Evolutionary conservation across 192 early-diverging fungal genomes (phyloP), one percentile per base, ranked within the genome.

Genomic region (Irineochytrium annulatum): DNA sequence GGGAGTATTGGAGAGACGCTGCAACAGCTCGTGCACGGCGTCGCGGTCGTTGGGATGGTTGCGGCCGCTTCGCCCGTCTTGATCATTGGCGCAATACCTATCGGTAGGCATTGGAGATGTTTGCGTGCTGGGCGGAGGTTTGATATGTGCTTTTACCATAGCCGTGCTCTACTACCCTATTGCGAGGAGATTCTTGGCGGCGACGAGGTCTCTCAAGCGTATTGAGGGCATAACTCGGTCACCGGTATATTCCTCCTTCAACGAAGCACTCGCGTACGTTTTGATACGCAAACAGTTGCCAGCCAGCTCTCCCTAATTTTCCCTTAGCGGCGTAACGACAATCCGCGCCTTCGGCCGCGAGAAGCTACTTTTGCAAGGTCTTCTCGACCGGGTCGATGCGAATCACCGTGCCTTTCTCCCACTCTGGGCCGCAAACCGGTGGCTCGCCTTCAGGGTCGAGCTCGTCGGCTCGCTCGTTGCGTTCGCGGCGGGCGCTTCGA

Each of bases 371-470:
- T 6, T 72, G 20, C 11, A 16, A 14, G 14, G 3, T 20, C 4
- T 52, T 1, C 22, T 65, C n/a, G 30, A 49, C 3, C 34, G 55
- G 14, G 56, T 77, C 3, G 76, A 98, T 65, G 76, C 69, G 28
- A 90, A 93, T 72, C 94, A 94, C 72, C 77, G 92, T 14, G 87
- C 92, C 1, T 95, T 85, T 67, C 87, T 93, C 49, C 85, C 87
- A 64, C 75, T 95, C 71, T 95, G 92, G 91, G 90, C 82, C 3
- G 77, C 81, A 17, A 93, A 91, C 77, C 77, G 79, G 26, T 81
- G 76, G 76, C 63, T 81, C 22, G 48, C 59, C 19, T 43, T 73
- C 41, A 56, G 95, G 43, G 89, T 89, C 31, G 93, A 93, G 54
- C 64, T 89, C 27, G 73, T 88, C 0, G 90, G 87, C 33, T 84